Evolutionary conservation across 73 alveolate genomes (phyloP).

Genomic region (Effrenium voratum): DNA sequence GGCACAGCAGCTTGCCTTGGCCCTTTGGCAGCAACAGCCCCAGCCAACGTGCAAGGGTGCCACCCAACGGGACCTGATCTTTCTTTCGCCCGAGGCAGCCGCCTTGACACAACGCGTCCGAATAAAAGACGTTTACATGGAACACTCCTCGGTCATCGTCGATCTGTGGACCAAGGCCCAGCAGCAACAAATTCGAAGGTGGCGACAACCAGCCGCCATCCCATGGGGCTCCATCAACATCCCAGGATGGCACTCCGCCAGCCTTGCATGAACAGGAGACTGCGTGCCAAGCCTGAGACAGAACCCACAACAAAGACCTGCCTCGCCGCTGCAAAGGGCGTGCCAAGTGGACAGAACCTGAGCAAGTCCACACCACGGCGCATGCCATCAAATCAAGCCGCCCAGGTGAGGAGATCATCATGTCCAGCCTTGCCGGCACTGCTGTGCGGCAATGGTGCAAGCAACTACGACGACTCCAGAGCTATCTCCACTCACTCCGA

Average conservation of each 20-base stretch:
- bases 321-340: background rate
- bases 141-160: background rate
- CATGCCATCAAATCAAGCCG: background rate
- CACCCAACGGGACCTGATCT: background rate
- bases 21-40: background rate
- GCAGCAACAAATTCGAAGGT: background rate
- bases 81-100: background rate
- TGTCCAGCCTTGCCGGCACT: background rate
- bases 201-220: background rate
- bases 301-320: background rate
- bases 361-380: no score
- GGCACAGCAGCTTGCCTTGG: background rate
- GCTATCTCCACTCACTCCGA: background rate
- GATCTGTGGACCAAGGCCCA: no score
- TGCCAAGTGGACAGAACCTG: no score
- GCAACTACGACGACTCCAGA: background rate
- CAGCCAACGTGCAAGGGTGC: background rate
- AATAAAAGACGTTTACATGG: background rate
- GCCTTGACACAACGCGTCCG: background rate
- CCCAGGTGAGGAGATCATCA: background rate
- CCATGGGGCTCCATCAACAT: background rate
- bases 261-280: background rate
- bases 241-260: background rate
- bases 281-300: background rate
- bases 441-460: background rate